phyloP scores from a whole-genome alignment of 1,284 basidiomycete species.

The Marasmius fiardii region DNA sequence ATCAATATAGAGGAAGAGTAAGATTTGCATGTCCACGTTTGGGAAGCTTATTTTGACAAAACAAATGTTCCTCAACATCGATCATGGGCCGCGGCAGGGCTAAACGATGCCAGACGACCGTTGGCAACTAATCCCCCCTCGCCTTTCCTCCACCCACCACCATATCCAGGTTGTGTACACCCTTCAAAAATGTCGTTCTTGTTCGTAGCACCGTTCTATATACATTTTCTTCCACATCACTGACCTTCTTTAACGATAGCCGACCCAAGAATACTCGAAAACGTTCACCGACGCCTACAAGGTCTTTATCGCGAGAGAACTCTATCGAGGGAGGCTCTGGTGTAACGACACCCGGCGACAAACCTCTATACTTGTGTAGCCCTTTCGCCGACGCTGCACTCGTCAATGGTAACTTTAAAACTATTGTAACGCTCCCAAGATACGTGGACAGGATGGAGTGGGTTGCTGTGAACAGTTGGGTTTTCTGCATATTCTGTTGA shows the following conservation, averaged over 20 bases:
- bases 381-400: conserved; percentile 95
- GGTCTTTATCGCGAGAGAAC: conserved; percentile 38
- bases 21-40: neutral
- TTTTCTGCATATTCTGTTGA: conserved; percentile 16
- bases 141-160: neutral
- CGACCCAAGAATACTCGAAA: conserved; percentile 55
- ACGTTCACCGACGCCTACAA: conserved; percentile 66
- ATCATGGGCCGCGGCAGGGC: conserved; percentile 2
- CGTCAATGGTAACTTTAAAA: conserved; percentile 99
- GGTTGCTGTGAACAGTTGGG: conserved; percentile 94
- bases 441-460: conserved; percentile 97
- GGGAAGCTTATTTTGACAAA: neutral
- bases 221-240: neutral
- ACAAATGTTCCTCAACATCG: neutral
- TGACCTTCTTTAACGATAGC: conserved; percentile 16
- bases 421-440: conserved; percentile 94
- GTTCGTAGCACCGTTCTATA: conserved; percentile 17
- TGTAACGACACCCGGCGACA: conserved; percentile 24
- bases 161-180: neutral
- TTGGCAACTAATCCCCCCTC: neutral
- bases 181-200: conserved; percentile 26
- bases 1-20: neutral
- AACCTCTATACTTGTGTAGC: conserved; percentile 88
- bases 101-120: neutral
- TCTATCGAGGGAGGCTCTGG: conserved; percentile 38